These are phyloP conservation scores for Podospora pseudoanserina DNA, from an alignment of 495 filamentous ascomycete genomes.

Conservation along the genomic window DNA sequence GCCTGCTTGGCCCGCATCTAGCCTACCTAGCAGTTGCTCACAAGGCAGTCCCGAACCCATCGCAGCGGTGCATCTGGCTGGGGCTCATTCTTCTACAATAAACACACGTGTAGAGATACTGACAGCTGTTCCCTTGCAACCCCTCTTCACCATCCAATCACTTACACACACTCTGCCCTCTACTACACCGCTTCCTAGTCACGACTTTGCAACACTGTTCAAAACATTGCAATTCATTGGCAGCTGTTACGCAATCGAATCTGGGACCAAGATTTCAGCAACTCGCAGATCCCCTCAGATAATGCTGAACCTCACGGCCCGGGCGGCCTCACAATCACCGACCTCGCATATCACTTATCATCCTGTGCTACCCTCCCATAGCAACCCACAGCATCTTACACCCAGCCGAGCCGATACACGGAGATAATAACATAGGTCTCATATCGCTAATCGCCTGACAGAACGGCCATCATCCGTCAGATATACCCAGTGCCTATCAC, in stretches of 20 bases:
- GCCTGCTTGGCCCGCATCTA: not conserved
- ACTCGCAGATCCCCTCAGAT: not conserved
- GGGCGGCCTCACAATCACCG: slow-evolving; percentile 5
- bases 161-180: not conserved
- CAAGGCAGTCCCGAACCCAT: not conserved
- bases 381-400: not conserved
- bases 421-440: not conserved
- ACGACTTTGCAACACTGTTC: not conserved
- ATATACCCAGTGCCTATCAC: not conserved
- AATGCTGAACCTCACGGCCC: not conserved
- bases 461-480: not conserved
- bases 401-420: not conserved
- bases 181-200: not conserved
- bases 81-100: not conserved
- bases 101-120: not conserved
- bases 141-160: slow-evolving; percentile 5
- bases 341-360: slow-evolving; percentile 3
- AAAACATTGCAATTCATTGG: not conserved
- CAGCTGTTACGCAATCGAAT: slow-evolving; percentile 28
- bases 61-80: not conserved
- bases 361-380: not conserved
- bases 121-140: slow-evolving; percentile 4
- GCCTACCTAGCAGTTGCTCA: not conserved
- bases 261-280: slow-evolving; percentile 13
- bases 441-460: not conserved